Conservation (phyloP, 495 filamentous ascomycete genomes). For the Lepraria neglecta region DNA sequence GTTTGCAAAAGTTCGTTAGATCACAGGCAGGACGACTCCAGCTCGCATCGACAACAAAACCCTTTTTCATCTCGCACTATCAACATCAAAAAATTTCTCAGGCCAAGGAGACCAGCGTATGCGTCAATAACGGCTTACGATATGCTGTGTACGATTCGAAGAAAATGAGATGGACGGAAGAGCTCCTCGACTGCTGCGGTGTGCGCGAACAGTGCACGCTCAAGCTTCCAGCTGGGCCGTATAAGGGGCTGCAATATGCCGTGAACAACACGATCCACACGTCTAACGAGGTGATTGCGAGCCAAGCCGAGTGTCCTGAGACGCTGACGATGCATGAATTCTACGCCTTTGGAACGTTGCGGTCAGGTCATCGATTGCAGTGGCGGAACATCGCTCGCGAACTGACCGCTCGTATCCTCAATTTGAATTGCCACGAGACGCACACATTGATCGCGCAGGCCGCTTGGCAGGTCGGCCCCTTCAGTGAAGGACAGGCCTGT, state of each 20-base stretch:
- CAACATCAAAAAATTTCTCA: constrained; percentile 25
- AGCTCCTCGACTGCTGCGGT: constrained; percentile 6
- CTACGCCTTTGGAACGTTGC: constrained; percentile 42
- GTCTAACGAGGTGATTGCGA: constrained; percentile 40
- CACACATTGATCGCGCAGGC: constrained; percentile 44
- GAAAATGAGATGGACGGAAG: constrained; percentile 15
- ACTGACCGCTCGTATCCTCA: constrained; percentile 41
- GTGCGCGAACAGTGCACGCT: constrained; percentile 29
- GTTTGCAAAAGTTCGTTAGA: constrained; percentile 15
- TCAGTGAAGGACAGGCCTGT: background rate
- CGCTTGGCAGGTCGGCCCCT: constrained; percentile 44
- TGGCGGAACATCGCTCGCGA: constrained; percentile 52
- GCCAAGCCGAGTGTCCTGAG: constrained; percentile 38
- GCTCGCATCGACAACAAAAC: constrained; percentile 43
- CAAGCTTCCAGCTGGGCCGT: constrained; percentile 26
- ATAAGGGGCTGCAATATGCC: constrained; percentile 28
- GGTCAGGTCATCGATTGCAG: constrained; percentile 44
- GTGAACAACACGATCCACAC: constrained; percentile 29
- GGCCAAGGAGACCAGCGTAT: constrained; percentile 23
- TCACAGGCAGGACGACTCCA: constrained; percentile 21
- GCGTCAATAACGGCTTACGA: constrained; percentile 26
- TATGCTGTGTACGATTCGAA: constrained; percentile 28
- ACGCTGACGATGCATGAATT: constrained; percentile 47
- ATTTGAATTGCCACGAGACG: constrained; percentile 43
- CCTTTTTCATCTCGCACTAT: constrained; percentile 41